Percentiles rank a stretch among this genome's conserved stretches.
phyloP scores from a whole-genome alignment of 2,329 filamentous ascomycete species.

The Trichoderma polysporum region DNA sequence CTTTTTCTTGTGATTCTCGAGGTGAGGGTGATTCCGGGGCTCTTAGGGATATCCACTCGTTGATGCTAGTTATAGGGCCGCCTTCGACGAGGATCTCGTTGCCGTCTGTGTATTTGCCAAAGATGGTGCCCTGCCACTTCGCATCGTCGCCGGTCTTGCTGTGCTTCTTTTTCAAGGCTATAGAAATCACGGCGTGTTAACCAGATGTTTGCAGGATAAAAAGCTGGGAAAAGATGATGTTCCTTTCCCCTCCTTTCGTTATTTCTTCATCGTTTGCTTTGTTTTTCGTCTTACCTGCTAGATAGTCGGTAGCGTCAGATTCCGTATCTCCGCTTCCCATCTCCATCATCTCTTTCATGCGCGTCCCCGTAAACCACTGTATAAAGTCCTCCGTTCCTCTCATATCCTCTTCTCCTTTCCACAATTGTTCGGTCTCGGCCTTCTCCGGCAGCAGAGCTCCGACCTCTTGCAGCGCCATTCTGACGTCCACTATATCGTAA shows the following conservation, averaged over 20 bases:
- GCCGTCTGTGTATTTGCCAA: conserved; percentile 72
- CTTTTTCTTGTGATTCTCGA: conserved; percentile 8
- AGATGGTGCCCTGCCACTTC: conserved; percentile 78
- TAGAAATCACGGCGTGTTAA: neutral
- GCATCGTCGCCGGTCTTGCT: conserved; percentile 85
- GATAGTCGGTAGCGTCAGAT: conserved; percentile 65
- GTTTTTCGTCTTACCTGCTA: conserved; percentile 53
- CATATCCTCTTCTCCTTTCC: conserved; percentile 70
- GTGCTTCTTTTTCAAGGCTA: conserved; percentile 87
- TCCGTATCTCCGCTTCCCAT: conserved; percentile 72
- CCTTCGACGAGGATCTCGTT: conserved; percentile 77
- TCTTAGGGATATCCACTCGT: conserved; percentile 39
- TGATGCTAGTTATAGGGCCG: conserved; percentile 46
- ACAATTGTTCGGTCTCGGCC: conserved; percentile 66
- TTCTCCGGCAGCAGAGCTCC: conserved; percentile 71
- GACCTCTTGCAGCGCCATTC: conserved; percentile 79
- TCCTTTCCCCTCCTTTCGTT: neutral
- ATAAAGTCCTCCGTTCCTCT: conserved; percentile 76
- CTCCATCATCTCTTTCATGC: conserved; percentile 77
- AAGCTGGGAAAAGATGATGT: neutral
- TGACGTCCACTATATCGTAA: conserved; percentile 67
- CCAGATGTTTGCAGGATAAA: conserved; percentile 40
- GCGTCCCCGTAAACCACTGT: conserved; percentile 71
- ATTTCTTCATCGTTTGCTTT: neutral
- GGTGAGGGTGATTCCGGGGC: conserved; percentile 22